Percentiles rank a stretch among this genome's conserved stretches.
Evolutionary conservation across 2,329 filamentous ascomycete species (phyloP).

Genomic region (Claviceps purpurea): DNA sequence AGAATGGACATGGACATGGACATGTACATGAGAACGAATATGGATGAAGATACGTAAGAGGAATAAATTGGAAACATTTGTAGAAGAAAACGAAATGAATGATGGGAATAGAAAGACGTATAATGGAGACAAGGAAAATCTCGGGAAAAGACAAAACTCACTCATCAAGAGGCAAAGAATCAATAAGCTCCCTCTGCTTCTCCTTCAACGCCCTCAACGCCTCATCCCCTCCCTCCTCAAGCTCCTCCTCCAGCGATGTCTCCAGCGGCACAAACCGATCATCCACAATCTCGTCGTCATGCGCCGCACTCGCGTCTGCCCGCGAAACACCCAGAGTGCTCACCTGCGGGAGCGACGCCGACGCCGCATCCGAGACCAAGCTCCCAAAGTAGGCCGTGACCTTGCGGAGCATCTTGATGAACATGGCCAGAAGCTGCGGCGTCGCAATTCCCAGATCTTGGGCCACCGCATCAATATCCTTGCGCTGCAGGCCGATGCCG

Average conservation of each 20-base stretch:
- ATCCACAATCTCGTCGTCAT: constrained; percentile 55
- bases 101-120: not conserved
- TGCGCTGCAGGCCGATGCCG: constrained; percentile 83
- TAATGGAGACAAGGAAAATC: not conserved
- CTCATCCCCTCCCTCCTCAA: constrained; percentile 72
- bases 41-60: too few species aligned
- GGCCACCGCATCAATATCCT: constrained; percentile 68
- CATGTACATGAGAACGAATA: too few species aligned
- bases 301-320: constrained; percentile 47
- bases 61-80: not conserved
- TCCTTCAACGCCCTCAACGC: constrained; percentile 56
- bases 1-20: too few species aligned
- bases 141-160: constrained; percentile 10
- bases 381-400: constrained; percentile 64
- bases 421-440: constrained; percentile 85
- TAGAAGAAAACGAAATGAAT: not conserved
- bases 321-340: constrained; percentile 44
- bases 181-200: constrained; percentile 78
- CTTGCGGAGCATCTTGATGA: constrained; percentile 91
- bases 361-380: constrained; percentile 61
- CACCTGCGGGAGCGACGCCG: constrained; percentile 47
- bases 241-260: constrained; percentile 62
- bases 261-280: constrained; percentile 58
- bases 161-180: constrained; percentile 76
- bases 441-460: constrained; percentile 62